Percentiles rank a stretch among this genome's conserved stretches.
Evolutionary conservation across 768 basidiomycete genomes (phyloP).

Genomic region (Dioszegia aurantiaca): DNA sequence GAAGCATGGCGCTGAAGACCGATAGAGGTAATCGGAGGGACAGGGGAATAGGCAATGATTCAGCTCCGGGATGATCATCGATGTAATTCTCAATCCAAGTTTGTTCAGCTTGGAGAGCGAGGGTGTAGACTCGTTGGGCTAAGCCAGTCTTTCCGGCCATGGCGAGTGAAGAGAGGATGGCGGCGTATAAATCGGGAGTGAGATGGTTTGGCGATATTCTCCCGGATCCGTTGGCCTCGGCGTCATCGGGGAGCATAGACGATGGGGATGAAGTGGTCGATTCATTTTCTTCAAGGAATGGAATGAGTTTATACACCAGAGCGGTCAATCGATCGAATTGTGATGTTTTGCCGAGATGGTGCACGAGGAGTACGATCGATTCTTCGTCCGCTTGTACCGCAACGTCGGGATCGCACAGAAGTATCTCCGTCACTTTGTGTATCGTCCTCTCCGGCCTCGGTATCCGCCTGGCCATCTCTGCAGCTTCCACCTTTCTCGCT

Average conservation of each 20-base stretch:
- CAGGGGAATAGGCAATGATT: background rate
- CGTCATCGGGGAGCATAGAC: too few species aligned
- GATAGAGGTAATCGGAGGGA: slow-evolving; percentile 24
- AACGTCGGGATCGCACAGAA: background rate
- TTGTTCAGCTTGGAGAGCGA: slow-evolving; percentile 30
- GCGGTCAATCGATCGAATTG: slow-evolving; percentile 15
- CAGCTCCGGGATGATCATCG: background rate
- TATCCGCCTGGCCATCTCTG: background rate
- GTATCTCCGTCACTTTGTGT: background rate
- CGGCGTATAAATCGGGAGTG: slow-evolving; percentile 6
- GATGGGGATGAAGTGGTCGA: too few species aligned
- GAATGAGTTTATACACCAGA: slow-evolving; percentile 20
- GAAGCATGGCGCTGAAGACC: slow-evolving; percentile 30
- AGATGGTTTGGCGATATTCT: slow-evolving; percentile 1
- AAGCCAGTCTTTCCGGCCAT: slow-evolving; percentile 2
- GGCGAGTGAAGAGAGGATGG: slow-evolving; percentile 11
- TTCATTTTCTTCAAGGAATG: background rate
- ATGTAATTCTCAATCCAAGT: slow-evolving; percentile 9
- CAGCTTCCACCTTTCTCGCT: background rate
- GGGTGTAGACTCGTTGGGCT: slow-evolving; percentile 28
- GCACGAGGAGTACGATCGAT: slow-evolving; percentile 12
- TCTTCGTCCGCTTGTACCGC: slow-evolving; percentile 5
- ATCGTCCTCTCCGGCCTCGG: background rate
- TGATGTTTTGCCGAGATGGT: slow-evolving; percentile 17
- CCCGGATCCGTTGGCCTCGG: too few species aligned